phyloP scores from a whole-genome alignment of 495 filamentous ascomycete genomes.

The Neurospora hispaniola region DNA sequence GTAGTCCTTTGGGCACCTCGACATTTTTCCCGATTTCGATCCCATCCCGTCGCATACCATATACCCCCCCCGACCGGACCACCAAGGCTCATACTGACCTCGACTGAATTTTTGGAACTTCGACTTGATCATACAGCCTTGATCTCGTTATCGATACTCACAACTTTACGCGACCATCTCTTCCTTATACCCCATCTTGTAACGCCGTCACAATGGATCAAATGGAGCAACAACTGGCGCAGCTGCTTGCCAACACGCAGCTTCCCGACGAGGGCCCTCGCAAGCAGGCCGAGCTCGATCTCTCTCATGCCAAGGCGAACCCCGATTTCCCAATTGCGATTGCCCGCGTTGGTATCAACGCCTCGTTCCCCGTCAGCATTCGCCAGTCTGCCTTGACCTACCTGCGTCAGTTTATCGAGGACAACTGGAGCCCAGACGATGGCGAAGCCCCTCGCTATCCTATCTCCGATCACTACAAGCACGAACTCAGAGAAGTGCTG shows the following conservation, averaged over 20 bases:
- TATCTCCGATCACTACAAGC: constrained; percentile 57
- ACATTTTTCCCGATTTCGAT: neutral
- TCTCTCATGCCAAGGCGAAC: constrained; percentile 52
- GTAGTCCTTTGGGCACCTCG: neutral
- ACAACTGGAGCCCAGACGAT: constrained; percentile 54
- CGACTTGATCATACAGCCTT: neutral
- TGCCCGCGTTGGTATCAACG: constrained; percentile 65
- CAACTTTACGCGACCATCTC: neutral
- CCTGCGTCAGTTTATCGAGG: constrained; percentile 72
- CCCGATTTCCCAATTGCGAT: constrained; percentile 67
- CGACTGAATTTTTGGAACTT: neutral
- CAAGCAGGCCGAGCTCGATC: constrained; percentile 68
- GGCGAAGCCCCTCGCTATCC: constrained; percentile 60
- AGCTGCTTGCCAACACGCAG: constrained; percentile 72
- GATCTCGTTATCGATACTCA: neutral
- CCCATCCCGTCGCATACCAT: neutral
- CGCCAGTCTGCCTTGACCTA: constrained; percentile 73
- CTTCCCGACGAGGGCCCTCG: constrained; percentile 55
- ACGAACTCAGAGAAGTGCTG: constrained; percentile 54
- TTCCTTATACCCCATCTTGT: neutral
- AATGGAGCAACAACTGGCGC: constrained; percentile 81
- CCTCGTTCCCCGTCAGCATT: constrained; percentile 55
- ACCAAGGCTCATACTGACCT: neutral
- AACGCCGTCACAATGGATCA: constrained; percentile 1
- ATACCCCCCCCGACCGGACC: neutral